phyloP scores from a whole-genome alignment of 345 rosid genomes.

The Syzygium aromaticum region DNA sequence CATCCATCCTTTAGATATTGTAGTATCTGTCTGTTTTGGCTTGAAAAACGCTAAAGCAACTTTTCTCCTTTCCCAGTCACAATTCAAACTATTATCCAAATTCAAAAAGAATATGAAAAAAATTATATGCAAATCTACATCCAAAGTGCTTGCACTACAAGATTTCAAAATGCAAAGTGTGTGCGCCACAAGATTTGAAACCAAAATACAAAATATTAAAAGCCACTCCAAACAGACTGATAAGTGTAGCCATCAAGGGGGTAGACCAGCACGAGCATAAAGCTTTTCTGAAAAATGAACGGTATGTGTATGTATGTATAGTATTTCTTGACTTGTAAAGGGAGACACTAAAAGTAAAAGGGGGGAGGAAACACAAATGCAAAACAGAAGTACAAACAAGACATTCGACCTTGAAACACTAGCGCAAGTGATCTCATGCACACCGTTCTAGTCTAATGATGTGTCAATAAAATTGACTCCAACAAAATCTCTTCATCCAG shows the following conservation, averaged over 20 bases:
- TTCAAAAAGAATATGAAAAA: neutral
- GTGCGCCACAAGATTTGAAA: neutral
- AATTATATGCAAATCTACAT: neutral
- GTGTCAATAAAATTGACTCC: neutral
- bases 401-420: neutral
- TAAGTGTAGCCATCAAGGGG: neutral
- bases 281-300: neutral
- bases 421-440: neutral
- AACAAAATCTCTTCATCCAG: neutral
- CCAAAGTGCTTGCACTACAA: neutral
- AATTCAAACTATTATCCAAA: neutral
- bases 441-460: neutral
- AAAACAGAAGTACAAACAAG: neutral
- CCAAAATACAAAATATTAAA: neutral
- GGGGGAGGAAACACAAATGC: neutral
- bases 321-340: neutral
- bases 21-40: neutral
- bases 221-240: neutral
- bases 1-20: neutral
- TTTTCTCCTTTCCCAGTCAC: neutral
- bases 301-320: neutral
- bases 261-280: neutral
- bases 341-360: neutral
- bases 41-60: neutral
- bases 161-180: neutral